Conservation (phyloP, 208 protist genomes). For the Acanthamoeba sp. region DNA sequence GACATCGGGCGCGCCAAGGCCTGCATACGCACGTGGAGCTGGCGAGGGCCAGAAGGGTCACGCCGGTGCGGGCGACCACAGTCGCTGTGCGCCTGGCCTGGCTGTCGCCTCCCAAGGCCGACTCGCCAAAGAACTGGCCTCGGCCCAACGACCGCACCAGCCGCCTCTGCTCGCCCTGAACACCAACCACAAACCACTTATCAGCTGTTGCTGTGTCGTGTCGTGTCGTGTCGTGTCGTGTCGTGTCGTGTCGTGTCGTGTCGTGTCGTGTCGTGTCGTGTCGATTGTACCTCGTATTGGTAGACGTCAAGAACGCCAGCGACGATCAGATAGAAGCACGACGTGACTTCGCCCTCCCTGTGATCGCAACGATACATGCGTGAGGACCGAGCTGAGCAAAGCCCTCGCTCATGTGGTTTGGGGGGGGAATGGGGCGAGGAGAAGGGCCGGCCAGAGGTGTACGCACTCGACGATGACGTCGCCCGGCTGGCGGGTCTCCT, state of each 20-base stretch:
- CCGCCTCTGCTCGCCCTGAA: neutral
- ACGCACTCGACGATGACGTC: neutral
- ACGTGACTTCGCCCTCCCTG: neutral
- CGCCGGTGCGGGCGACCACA: neutral
- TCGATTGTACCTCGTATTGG: neutral
- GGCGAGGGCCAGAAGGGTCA: neutral
- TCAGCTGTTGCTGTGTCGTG: neutral
- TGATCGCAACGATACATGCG: neutral
- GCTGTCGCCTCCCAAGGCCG: neutral
- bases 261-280: neutral
- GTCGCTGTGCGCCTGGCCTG: neutral
- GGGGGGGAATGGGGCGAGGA: neutral
- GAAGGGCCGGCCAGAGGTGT: neutral
- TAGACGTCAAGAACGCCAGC: conserved; percentile 9
- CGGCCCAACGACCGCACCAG: neutral
- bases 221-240: no score
- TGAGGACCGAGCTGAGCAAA: no score
- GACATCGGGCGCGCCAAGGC: neutral
- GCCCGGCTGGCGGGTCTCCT: neutral
- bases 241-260: neutral
- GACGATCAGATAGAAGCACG: conserved; percentile 7
- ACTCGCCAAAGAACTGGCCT: conserved; percentile 12
- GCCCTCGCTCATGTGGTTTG: no score
- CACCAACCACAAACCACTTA: neutral
- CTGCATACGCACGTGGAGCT: neutral